Evolutionary conservation across 2,329 filamentous ascomycete species (phyloP), one percentile per base, ranked within the genome.

Genomic region (Aspergillus hiratsukae): DNA sequence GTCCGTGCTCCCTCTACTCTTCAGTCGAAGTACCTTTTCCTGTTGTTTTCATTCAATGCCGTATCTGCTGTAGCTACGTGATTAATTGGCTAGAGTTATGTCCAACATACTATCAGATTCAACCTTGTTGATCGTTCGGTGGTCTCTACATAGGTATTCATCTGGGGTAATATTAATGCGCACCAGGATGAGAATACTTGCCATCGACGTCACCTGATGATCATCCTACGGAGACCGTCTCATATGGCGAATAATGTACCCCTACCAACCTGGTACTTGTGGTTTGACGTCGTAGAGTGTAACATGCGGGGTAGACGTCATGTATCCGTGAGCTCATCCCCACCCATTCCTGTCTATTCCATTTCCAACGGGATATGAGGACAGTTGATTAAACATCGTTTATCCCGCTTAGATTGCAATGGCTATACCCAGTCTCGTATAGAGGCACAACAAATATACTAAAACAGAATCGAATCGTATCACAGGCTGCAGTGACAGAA

Each of bases 141-240:
- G 28, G 28, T 10, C 28, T 29, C 9, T 11, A 4, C 4, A 29
- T 3, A 31, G 9, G 9, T 31, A 37, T 37, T 17, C 31, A 7
- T 17, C 14, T 48, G 46, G 46, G 46, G 46, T 48, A n/a, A 23
- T 23, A 23, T 23, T 23, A 23, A 11, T 28, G 17, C n/a, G 7
- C 46, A 28, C 23, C 10, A 28, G 2, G 11, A 27, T 8, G 19
- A 19, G 29, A 48, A 31, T 48, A 40, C 31, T 45, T 37, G 51
- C 29, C 46, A 54, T 59, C 65, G 64, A 68, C 66, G 66, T 68
- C 66, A 68, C 63, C 59, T 57, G 50, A 57, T 53, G 54, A 58
- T 68, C 66, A 67, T 67, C 40, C 25, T 40, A 37, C 31, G 31
- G 31, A 37, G 31, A 17, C 14, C 14, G 14, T 17, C 31, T 37